Percentiles rank a stretch among this genome's conserved stretches.
These are phyloP conservation scores for Pichia sp. DNA, from an alignment of 1,139 yeast species.

Conservation along the genomic window DNA sequence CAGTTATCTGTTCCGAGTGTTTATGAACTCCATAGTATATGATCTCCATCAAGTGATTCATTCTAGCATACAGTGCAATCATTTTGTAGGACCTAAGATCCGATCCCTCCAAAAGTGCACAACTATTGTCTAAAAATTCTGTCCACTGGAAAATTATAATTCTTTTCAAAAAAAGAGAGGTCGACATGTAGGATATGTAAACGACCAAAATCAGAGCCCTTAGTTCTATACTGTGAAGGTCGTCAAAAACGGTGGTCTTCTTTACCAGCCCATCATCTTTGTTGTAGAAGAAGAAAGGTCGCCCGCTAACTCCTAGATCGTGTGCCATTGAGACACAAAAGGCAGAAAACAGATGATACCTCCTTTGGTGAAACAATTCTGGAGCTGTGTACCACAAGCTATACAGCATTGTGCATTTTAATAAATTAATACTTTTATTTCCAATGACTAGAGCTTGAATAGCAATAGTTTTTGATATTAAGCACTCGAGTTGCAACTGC, in stretches of 20 bases:
- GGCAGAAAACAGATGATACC: constrained; percentile 65
- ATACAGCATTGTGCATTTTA: constrained; percentile 57
- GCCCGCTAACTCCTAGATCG: constrained; percentile 69
- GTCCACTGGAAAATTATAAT: constrained; percentile 53
- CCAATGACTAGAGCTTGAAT: constrained; percentile 67
- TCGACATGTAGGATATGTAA: constrained; percentile 49
- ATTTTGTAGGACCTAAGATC: constrained; percentile 33
- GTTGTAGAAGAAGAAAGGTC: constrained; percentile 40
- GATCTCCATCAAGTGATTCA: constrained; percentile 59
- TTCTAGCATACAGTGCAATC: constrained; percentile 55
- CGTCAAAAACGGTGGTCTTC: constrained; percentile 28
- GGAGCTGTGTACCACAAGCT: constrained; percentile 82
- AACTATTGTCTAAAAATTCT: constrained; percentile 60
- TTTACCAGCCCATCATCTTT: constrained; percentile 37
- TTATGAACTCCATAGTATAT: constrained; percentile 51
- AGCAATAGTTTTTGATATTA: constrained; percentile 54
- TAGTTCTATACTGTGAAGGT: constrained; percentile 36
- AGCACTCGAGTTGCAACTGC: constrained; percentile 49
- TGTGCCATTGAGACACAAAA: constrained; percentile 66
- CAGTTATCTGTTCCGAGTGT: constrained; percentile 24
- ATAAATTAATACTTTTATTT: constrained; percentile 63
- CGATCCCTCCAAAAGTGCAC: constrained; percentile 42
- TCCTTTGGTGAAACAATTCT: constrained; percentile 72
- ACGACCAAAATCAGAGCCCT: constrained; percentile 44
- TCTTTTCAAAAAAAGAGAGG: constrained; percentile 50